phyloP scores from a whole-genome alignment of 768 basidiomycete species.

The Termitomyces sp. region DNA sequence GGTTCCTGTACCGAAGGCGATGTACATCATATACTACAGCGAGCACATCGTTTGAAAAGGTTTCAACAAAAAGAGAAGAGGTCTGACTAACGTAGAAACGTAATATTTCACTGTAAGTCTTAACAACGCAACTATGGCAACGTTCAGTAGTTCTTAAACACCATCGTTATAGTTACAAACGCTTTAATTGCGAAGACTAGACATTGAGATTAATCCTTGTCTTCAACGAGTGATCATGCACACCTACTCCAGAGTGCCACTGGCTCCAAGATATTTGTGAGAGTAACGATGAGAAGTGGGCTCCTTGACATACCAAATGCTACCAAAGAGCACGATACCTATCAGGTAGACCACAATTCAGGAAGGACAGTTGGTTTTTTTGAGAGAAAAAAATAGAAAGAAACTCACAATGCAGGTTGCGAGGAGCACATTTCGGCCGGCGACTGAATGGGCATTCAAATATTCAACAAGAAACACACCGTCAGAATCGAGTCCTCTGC shows the following conservation, averaged over 20 bases:
- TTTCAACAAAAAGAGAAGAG: background rate
- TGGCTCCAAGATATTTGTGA: background rate
- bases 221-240: background rate
- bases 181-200: background rate
- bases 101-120: background rate
- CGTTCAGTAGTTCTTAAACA: background rate
- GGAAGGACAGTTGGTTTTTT: background rate
- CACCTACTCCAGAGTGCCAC: background rate
- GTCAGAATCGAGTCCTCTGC: background rate
- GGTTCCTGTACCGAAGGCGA: background rate
- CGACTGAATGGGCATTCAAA: background rate
- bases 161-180: background rate
- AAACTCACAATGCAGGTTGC: slow-evolving; percentile 1
- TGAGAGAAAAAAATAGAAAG: background rate
- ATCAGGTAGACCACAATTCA: background rate
- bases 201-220: background rate
- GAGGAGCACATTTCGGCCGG: background rate
- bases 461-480: background rate
- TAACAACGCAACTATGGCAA: background rate
- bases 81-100: background rate
- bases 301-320: background rate
- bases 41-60: background rate
- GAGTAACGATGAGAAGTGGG: background rate
- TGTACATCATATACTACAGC: background rate
- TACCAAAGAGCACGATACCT: background rate